Evolutionary conservation across 345 rosid genomes (phyloP), one percentile per base, ranked within the genome.

Genomic region (Melaleuca quinquenervia): DNA sequence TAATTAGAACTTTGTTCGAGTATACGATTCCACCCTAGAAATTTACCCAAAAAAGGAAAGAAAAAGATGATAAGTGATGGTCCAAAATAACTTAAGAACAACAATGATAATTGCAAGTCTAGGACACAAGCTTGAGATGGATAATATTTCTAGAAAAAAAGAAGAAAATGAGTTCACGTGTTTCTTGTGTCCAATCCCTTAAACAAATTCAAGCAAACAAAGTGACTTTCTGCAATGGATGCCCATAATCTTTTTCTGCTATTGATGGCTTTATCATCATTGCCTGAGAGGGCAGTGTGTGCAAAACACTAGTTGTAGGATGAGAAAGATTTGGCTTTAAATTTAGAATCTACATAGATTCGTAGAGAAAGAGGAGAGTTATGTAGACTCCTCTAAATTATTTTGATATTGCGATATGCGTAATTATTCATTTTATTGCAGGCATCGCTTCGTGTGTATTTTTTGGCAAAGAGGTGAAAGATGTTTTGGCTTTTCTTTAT

Each of bases 21-120:
- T 94, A 94, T 86, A 96, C 94, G 76, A 96, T 48, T 82, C 96
- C 97, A 86, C 98, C 98, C 98, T 96, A 94, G 84, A 89, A 86
- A 87, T 84, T 85, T 48, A 29, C 32, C 85, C 83, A 83, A 56
- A 78, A 55, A 21, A 41, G 24, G 50, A 48, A 49, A 49, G 53
- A 44, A 62, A 86, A 60, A 50, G 50, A 75, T 50, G n/a, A 4
- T 41, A 20, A 58, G 36, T 80, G 56, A 82, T 50, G 58, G 76
- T 56, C 2, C 2, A 29, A 84, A 44, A 76, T 76, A 41, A 32
- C 78, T 36, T 4, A 11, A 36, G 26, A 32, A 70, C 32, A 36
- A 70, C 78, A 36, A 70, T 0, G 3, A 20, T 12, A 36, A 70
- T 70, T 70, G 78, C 48, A 36, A 18, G 48, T 70, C 78, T 36